Evolutionary conservation across 352 stramenopile species (phyloP).

Genomic region (Thraustochytrium sp.): DNA sequence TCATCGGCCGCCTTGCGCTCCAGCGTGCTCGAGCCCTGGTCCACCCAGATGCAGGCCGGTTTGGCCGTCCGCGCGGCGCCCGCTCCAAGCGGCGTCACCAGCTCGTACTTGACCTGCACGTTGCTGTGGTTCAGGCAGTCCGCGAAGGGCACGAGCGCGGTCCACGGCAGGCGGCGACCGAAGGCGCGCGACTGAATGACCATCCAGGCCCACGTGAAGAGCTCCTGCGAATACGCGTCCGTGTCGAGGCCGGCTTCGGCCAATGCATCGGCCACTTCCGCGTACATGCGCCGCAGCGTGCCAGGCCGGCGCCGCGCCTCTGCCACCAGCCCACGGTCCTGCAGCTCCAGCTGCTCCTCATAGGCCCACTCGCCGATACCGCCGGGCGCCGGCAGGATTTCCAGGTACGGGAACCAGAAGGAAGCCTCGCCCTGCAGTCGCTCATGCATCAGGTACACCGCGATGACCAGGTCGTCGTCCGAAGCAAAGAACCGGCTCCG

Average conservation of each 20-base stretch:
- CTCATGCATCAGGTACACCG: conserved; percentile 73
- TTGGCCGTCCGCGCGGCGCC: not conserved
- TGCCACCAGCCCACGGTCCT: conserved; percentile 57
- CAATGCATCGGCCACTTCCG: conserved; percentile 54
- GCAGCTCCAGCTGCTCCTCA: conserved; percentile 63
- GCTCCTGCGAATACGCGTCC: conserved; percentile 54
- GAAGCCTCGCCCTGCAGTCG: conserved; percentile 58
- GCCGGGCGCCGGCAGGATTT: conserved; percentile 67
- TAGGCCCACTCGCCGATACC: conserved; percentile 72
- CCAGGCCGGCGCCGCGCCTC: not conserved
- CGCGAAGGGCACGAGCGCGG: conserved; percentile 77
- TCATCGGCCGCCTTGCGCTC: not conserved
- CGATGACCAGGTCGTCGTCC: conserved; percentile 69
- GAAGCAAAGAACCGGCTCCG: conserved; percentile 63
- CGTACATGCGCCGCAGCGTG: conserved; percentile 51
- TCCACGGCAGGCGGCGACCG: conserved; percentile 76
- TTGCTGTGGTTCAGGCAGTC: conserved; percentile 85
- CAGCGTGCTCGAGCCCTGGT: not conserved
- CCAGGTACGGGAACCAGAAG: conserved; percentile 77
- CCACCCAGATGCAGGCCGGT: not conserved
- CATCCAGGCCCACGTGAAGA: conserved; percentile 74
- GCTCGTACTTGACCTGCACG: conserved; percentile 77
- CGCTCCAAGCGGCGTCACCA: conserved; percentile 42
- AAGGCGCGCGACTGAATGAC: conserved; percentile 82
- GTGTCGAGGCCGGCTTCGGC: not conserved